Base-by-base conservation (phyloP, 169 alveolate genomes). In the Sarcocystis neurona region DNA sequence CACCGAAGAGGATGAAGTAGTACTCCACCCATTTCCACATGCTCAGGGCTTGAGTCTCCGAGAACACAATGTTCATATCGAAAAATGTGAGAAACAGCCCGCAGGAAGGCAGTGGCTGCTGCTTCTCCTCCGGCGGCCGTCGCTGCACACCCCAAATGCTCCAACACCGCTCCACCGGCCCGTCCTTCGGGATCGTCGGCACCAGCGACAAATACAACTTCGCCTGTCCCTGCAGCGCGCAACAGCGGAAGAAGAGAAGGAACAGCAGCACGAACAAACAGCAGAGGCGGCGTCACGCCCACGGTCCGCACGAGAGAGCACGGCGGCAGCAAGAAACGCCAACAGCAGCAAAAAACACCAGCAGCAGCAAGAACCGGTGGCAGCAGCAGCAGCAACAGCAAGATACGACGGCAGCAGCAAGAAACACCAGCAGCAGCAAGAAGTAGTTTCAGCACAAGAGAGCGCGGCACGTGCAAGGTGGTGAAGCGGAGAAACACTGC, bases 11-110 rank as follows among this genome's bases (percentile, higher is more conserved):
- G 27, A 68, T 41, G 43, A 85, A 74, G 84, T 48, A 85, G 77
- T 23, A 75, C 84, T 85, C 90, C 6, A 85, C 41, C 90, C 90
- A 85, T 56, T 85, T 85, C 86, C 84, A 85, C 60, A 85, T 47
- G 34, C 56, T 63, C 15, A 74, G 90, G 18, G 77, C 86, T 60
- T 85, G 90, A 10, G n/a, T 20, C 48, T 48, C 63, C 30, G 46
- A 46, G 34, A 85, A n/a, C 2, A 77, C 68, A 30, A 56, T 23
- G n/a, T 85, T 85, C 44, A 85, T 27, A 1, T 34, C 84, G 27
- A 77, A 44, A 4, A 85, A 43, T 2, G 84, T 70, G 6, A 85
- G 8, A 23, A 48, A 85, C 32, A 85, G 58, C 18, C 74, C 41
- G 77, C 84, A 74, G 8, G 90, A 70, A 0, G 90, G 84, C 48